Evolutionary conservation across 352 stramenopile species (phyloP).

Genomic region (Phytophthora macrochlamydospora): DNA sequence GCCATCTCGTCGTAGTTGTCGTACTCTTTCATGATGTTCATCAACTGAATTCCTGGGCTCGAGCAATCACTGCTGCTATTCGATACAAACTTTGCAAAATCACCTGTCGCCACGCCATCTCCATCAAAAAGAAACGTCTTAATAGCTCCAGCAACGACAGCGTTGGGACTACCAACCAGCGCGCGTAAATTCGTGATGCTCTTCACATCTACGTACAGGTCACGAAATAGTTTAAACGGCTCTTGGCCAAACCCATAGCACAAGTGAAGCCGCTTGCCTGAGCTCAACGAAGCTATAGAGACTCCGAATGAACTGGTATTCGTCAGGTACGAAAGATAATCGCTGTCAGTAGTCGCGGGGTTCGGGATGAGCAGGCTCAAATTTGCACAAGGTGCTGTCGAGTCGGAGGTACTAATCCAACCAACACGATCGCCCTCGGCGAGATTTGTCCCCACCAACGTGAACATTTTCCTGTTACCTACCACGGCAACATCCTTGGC

Average conservation of each 20-base stretch:
- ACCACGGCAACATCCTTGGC: conserved; percentile 60
- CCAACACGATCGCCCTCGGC: conserved; percentile 50
- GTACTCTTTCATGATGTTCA: conserved; percentile 71
- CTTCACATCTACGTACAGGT: conserved; percentile 63
- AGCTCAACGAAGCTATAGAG: conserved; percentile 48
- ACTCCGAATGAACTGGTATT: conserved; percentile 38
- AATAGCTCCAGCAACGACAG: conserved; percentile 46
- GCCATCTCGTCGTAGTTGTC: conserved; percentile 67
- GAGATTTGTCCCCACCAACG: conserved; percentile 51
- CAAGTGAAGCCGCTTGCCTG: conserved; percentile 56
- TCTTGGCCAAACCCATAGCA: conserved; percentile 73
- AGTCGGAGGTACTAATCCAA: conserved; percentile 45
- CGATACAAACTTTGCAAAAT: conserved; percentile 71
- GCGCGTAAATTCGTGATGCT: conserved; percentile 60
- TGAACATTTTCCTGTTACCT: conserved; percentile 49
- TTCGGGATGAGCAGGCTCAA: conserved; percentile 41
- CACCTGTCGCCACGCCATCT: conserved; percentile 56
- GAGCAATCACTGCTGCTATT: conserved; percentile 36
- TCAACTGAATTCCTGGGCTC: conserved; percentile 40
- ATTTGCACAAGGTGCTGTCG: conserved; percentile 33
- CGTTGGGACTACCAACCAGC: conserved; percentile 40
- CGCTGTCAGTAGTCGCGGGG: conserved; percentile 35
- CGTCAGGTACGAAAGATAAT: conserved; percentile 55
- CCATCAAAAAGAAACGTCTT: conserved; percentile 76
- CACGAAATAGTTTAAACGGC: conserved; percentile 52